Evolutionary conservation across 108 stramenopile species (phyloP).

Genomic region (Aureococcus anophagefferens): DNA sequence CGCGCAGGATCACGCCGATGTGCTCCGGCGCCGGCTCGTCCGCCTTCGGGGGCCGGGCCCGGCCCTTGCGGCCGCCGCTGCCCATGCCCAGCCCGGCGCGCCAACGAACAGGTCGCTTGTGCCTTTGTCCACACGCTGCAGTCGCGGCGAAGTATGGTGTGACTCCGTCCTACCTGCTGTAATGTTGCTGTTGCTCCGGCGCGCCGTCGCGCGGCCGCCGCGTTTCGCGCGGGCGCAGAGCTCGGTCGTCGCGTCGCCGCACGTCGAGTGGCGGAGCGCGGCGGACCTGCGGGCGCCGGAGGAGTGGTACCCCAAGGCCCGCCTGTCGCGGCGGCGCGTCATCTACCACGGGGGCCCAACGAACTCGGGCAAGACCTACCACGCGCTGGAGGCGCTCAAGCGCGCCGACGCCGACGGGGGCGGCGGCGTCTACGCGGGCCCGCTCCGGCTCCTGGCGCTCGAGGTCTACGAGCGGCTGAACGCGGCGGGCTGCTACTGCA

Average conservation of each 20-base stretch:
- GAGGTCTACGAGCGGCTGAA: constrained; percentile 81
- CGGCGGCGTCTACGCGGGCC: constrained; percentile 78
- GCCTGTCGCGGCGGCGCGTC: constrained; percentile 42
- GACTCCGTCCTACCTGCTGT: no score
- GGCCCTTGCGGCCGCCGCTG: no score
- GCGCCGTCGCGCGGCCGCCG: no score
- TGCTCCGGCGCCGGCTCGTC: neutral
- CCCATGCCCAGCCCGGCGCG: no score
- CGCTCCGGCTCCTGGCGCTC: constrained; percentile 81
- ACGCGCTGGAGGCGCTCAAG: constrained; percentile 69
- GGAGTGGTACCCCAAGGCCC: constrained; percentile 35
- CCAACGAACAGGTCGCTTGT: no score
- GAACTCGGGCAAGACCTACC: constrained; percentile 88
- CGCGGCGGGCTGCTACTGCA: constrained; percentile 57
- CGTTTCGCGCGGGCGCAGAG: no score
- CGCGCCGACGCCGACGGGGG: constrained; percentile 34
- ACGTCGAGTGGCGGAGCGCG: no score
- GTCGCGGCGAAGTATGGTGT: no score
- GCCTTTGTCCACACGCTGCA: no score
- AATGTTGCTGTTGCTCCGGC: no score
- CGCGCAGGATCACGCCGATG: neutral
- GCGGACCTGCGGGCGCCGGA: neutral
- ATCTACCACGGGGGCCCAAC: constrained; percentile 86
- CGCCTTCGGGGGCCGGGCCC: neutral
- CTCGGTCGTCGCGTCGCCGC: no score